Evolutionary conservation across 2,329 filamentous ascomycete species (phyloP).

Genomic region (Biscogniauxia marginata): DNA sequence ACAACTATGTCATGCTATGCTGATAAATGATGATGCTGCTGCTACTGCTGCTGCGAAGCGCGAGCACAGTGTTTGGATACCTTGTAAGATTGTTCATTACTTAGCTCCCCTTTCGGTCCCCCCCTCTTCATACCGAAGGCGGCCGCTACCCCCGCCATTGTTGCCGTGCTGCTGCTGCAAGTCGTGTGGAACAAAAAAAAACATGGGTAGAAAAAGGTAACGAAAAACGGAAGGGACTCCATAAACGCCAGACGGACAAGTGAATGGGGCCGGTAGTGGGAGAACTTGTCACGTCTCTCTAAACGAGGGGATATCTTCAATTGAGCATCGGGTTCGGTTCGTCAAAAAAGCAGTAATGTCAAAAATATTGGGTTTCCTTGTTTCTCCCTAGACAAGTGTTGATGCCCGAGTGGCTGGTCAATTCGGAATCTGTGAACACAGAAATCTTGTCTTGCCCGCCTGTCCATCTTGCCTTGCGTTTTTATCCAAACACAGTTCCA

Average conservation of each 20-base stretch:
- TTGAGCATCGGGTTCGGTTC: conserved; percentile 10
- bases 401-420: neutral
- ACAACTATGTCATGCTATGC: conserved; percentile 3
- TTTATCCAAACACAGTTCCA: conserved; percentile 1
- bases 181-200: neutral
- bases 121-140: no score
- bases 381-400: neutral
- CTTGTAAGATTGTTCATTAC: neutral
- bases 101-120: neutral
- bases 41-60: neutral
- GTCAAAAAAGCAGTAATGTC: conserved; percentile 10
- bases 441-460: neutral
- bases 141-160: conserved; percentile 6
- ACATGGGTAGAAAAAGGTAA: conserved; percentile 4
- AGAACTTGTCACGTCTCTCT: conserved; percentile 13
- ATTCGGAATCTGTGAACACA: neutral
- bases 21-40: neutral
- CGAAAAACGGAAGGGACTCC: conserved; percentile 18
- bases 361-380: neutral
- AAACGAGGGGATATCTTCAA: conserved; percentile 25
- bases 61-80: neutral
- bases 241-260: conserved; percentile 22
- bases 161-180: neutral
- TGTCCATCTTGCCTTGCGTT: neutral
- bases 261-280: conserved; percentile 1